Percentiles rank a stretch among this genome's conserved stretches.
Evolutionary conservation across 192 early-diverging fungal genomes (phyloP).

Genomic region (Coemansia reversa): DNA sequence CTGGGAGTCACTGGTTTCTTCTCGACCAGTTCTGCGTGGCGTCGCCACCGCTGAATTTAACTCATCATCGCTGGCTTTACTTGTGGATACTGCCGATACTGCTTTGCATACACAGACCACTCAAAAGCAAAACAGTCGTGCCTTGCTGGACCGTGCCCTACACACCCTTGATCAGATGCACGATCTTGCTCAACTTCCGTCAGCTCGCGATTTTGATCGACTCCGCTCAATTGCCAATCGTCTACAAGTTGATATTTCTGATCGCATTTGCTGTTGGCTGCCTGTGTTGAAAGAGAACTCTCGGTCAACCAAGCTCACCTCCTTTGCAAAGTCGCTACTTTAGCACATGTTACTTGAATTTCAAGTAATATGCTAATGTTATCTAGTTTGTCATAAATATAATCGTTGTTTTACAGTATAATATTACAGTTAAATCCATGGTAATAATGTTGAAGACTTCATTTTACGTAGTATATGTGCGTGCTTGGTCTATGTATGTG

Average conservation of each 20-base stretch:
- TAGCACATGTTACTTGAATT: background rate
- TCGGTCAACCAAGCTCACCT: slow-evolving; percentile 10
- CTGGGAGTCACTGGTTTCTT: slow-evolving; percentile 4
- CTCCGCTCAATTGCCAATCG: slow-evolving; percentile 16
- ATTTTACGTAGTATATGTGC: background rate
- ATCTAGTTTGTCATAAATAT: too few relatives aligned
- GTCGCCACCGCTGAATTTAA: slow-evolving; percentile 12
- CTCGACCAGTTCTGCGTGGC: background rate
- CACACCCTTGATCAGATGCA: slow-evolving; percentile 28
- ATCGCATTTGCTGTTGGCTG: slow-evolving; percentile 15
- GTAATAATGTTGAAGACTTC: too few relatives aligned
- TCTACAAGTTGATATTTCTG: slow-evolving; percentile 12
- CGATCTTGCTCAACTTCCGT: slow-evolving; percentile 16
- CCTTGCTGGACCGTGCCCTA: slow-evolving; percentile 6
- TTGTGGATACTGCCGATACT: background rate
- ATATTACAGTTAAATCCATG: too few relatives aligned
- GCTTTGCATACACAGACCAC: background rate
- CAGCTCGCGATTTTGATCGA: slow-evolving; percentile 6
- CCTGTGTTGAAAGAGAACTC: slow-evolving; percentile 4
- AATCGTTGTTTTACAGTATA: too few relatives aligned
- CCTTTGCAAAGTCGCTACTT: slow-evolving; percentile 36
- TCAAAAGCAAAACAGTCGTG: background rate
- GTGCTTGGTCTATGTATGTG: too few relatives aligned
- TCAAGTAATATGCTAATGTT: too few relatives aligned
- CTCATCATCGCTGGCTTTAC: slow-evolving; percentile 6